Conservation (phyloP, 164 flowering plant genomes). For the Stephania yunnanensis region DNA sequence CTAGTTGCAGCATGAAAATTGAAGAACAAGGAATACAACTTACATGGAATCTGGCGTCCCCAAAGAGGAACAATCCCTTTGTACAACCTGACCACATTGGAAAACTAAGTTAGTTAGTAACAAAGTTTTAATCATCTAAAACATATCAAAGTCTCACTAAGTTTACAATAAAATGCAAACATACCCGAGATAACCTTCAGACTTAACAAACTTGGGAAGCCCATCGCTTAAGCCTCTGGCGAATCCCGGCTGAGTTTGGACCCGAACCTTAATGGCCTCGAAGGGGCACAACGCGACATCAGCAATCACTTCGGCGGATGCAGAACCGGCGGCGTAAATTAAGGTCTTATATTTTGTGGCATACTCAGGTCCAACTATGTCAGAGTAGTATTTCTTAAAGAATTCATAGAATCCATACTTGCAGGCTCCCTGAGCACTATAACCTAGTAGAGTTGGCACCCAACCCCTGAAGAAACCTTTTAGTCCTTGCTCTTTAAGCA, state of each 20-base stretch:
- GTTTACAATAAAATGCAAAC: background rate
- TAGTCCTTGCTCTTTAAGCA: conserved; percentile 66
- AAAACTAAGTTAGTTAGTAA: background rate
- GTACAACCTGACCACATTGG: conserved; percentile 47
- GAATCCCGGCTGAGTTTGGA: conserved; percentile 83
- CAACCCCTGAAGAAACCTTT: conserved; percentile 81
- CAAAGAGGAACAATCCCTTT: conserved; percentile 77
- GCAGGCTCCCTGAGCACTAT: conserved; percentile 93
- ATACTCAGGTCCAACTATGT: conserved; percentile 70
- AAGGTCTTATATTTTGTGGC: conserved; percentile 76
- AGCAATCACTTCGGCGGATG: conserved; percentile 83
- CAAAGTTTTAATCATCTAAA: background rate
- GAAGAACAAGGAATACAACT: conserved; percentile 21
- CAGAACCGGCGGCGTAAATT: conserved; percentile 81
- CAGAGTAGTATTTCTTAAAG: conserved; percentile 77
- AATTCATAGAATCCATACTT: conserved; percentile 79
- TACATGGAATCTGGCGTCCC: conserved; percentile 91
- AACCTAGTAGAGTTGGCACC: conserved; percentile 73
- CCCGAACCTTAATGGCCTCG: conserved; percentile 83
- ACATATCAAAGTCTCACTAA: background rate
- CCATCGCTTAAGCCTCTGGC: conserved; percentile 75
- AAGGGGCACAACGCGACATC: conserved; percentile 76
- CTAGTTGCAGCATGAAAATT: background rate
- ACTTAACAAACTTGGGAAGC: conserved; percentile 63
- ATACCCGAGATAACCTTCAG: conserved; percentile 75